Evolutionary conservation across 2,329 filamentous ascomycete species (phyloP), one percentile per base, ranked within the genome.

Genomic region (Diaporthe sp.): DNA sequence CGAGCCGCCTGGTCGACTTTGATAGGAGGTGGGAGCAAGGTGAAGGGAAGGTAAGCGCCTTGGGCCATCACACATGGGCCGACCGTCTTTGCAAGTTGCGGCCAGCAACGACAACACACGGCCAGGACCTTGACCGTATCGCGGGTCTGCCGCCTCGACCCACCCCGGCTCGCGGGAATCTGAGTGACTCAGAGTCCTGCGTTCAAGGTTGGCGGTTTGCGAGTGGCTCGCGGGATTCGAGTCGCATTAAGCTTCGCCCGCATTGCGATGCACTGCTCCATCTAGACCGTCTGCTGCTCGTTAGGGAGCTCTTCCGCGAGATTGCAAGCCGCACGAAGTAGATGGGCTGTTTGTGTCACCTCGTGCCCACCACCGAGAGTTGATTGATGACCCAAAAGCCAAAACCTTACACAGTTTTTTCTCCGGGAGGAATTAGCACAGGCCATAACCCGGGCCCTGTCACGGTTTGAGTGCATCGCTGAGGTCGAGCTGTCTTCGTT

Each of bases 121-220:
- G 45, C 33, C 64, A 64, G 17, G 57, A 50, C 45, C 57, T 61
- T 64, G 54, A 60, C 68, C 68, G 54, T 50, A 40, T 50, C 68
- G 68, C 54, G 54, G 54, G 70, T 54, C 57, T 68, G 64, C 40
- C 40, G 64, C 33, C 15, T 54, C 45, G 60, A 4, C 64, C 64
- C 64, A 38, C 45, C 64, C 60, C 33, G 45, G 64, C 64, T 54
- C 33, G 64, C 64, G 64, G 64, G 64, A 68, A 68, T 38, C 30
- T 40, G 64, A 50, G 64, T 68, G 47, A 68, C 64, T 68, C 64
- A 68, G 64, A 68, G 64, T 68, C 33, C 64, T 68, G 64, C 64
- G 47, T 38, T 54, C 64, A 54, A 68, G 47, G 64, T 68, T 68
- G 64, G 64, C 47, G 64, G 64, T 54, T 68, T 68, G 64, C 64